phyloP scores from a whole-genome alignment of 2,329 filamentous ascomycete genomes.

The Metarhizium humberi region DNA sequence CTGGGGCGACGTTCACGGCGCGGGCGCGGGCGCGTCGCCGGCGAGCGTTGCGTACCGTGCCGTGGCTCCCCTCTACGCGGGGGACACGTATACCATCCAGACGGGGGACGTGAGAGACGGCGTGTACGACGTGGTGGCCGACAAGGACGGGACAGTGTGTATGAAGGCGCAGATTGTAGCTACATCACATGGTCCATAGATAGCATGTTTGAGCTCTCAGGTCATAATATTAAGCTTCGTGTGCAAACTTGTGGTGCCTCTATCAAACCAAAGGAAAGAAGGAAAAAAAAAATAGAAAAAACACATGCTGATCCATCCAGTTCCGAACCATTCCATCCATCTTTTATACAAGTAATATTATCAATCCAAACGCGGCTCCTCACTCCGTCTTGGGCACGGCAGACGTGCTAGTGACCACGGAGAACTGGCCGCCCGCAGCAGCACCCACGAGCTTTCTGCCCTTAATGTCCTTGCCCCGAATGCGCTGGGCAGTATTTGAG shows the following conservation, averaged over 20 bases:
- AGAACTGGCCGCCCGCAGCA: constrained; percentile 84
- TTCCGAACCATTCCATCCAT: background rate
- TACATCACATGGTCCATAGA: background rate
- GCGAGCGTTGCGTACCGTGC: constrained; percentile 55
- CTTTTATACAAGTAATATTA: background rate
- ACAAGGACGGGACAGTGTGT: constrained; percentile 22
- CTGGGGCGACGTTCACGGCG: constrained; percentile 42
- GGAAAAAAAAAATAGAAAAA: background rate
- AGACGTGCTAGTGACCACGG: constrained; percentile 45
- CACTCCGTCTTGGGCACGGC: constrained; percentile 5
- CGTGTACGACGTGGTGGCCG: constrained; percentile 38
- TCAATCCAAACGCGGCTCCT: background rate
- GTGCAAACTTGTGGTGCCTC: background rate
- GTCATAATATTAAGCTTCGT: background rate
- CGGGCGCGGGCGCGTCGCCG: constrained; percentile 13
- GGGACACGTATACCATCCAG: constrained; percentile 54
- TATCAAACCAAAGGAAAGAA: background rate
- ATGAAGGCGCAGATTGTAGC: constrained; percentile 3
- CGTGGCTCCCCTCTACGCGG: constrained; percentile 59
- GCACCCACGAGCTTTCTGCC: constrained; percentile 67
- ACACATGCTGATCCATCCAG: background rate
- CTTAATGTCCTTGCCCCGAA: constrained; percentile 76
- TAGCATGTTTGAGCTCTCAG: background rate
- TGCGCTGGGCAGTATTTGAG: constrained; percentile 63
- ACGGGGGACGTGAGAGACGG: constrained; percentile 33